Evolutionary conservation across 371 early-diverging fungal genomes (phyloP).

Genomic region (Coemansia sp.): DNA sequence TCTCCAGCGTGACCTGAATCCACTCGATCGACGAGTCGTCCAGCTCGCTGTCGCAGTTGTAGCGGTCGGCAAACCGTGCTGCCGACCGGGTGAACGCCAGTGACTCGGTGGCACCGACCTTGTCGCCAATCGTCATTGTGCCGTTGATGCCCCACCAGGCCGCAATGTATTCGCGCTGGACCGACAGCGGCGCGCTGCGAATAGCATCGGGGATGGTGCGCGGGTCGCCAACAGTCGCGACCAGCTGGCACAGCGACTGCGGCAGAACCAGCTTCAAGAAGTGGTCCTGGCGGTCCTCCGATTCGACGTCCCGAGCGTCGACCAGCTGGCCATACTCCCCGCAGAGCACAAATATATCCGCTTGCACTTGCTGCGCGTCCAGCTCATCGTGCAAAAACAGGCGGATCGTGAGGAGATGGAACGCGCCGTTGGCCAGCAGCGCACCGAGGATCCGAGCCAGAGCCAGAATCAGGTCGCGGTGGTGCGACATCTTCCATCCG

Average conservation of each 20-base stretch:
- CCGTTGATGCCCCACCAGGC: constrained; percentile 42
- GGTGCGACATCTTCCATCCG: constrained; percentile 10
- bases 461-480: constrained; percentile 33
- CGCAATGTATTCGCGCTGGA: constrained; percentile 47
- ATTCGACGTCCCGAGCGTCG: background rate
- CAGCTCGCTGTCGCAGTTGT: background rate
- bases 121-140: background rate
- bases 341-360: constrained; percentile 14
- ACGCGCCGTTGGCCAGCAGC: constrained; percentile 9
- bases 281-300: too few relatives aligned
- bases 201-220: constrained; percentile 1
- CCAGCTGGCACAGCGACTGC: background rate
- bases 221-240: background rate
- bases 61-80: background rate
- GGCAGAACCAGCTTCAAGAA: constrained; percentile 18
- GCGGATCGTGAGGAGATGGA: background rate
- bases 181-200: constrained; percentile 23
- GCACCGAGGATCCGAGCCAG: constrained; percentile 42
- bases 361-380: constrained; percentile 33
- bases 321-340: constrained; percentile 7
- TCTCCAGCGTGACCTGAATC: constrained; percentile 4
- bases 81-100: too few relatives aligned
- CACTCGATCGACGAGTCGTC: background rate
- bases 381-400: constrained; percentile 3
- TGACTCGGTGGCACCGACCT: too few relatives aligned